Conservation (phyloP, 495 filamentous ascomycete genomes). For the Neurospora sublineolata region DNA sequence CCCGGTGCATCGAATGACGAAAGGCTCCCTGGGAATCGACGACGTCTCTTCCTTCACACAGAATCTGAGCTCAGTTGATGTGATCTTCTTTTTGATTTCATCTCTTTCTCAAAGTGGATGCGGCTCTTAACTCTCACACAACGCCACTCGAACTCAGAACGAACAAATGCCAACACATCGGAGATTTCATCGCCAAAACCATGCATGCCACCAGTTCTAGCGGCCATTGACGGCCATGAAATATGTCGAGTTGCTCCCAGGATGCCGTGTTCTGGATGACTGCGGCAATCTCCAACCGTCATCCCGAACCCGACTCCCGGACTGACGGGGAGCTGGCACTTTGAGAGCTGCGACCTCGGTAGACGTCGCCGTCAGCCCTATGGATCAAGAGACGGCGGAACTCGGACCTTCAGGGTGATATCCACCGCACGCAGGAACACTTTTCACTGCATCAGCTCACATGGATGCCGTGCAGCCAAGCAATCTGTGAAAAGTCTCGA, state of each 20-base stretch:
- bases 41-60: not conserved
- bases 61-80: not conserved
- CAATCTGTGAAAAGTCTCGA: not conserved
- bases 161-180: not conserved
- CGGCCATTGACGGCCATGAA: not conserved
- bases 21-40: not conserved
- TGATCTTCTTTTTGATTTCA: not conserved
- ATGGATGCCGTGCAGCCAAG: not conserved
- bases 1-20: not conserved
- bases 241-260: not conserved
- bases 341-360: not conserved
- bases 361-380: not conserved
- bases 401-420: not conserved
- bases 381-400: not conserved
- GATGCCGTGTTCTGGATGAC: not conserved
- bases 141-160: not conserved
- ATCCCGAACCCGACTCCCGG: not conserved
- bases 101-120: not conserved
- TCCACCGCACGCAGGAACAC: not conserved
- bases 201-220: not conserved
- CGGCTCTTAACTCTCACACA: not conserved
- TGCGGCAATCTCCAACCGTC: not conserved
- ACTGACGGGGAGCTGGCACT: not conserved
- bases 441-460: not conserved
- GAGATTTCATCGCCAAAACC: not conserved